Percentiles rank a stretch among this genome's conserved stretches.
Conservation (phyloP, 192 early-diverging fungal species). For the Dimargaris verticillata region DNA sequence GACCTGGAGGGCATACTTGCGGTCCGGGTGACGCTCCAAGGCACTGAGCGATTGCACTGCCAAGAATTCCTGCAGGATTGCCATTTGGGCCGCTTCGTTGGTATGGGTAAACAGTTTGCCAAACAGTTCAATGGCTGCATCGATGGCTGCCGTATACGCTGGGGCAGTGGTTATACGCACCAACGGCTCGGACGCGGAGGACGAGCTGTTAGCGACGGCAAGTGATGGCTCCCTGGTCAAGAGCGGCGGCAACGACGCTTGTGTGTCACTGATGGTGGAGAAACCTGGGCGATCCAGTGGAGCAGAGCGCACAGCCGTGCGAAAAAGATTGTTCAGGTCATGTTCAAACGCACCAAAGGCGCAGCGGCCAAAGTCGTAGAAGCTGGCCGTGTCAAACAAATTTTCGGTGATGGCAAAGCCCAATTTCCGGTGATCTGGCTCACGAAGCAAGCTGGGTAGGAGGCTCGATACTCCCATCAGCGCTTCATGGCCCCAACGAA, state of each 20-base stretch:
- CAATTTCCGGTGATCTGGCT: slow-evolving; percentile 3
- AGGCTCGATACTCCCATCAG: slow-evolving; percentile 23
- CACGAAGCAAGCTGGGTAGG: slow-evolving; percentile 11
- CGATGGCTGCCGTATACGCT: slow-evolving; percentile 40
- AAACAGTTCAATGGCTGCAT: slow-evolving; percentile 65
- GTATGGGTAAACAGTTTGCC: slow-evolving; percentile 53
- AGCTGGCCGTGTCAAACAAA: background rate
- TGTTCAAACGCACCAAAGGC: background rate
- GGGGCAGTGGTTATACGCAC: background rate
- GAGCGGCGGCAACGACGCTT: background rate
- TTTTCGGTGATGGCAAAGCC: slow-evolving; percentile 10
- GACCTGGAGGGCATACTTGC: slow-evolving; percentile 59
- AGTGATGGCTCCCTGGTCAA: background rate
- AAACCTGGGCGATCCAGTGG: background rate
- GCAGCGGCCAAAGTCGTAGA: background rate
- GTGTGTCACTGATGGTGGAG: background rate
- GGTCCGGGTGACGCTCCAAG: slow-evolving; percentile 45
- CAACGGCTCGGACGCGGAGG: background rate
- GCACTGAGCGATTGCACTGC: slow-evolving; percentile 42
- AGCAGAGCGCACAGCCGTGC: background rate
- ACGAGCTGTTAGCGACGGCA: background rate
- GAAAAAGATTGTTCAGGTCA: slow-evolving; percentile 1
- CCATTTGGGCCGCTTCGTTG: slow-evolving; percentile 50
- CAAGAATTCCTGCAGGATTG: slow-evolving; percentile 56
- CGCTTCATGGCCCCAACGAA: slow-evolving; percentile 25